Evolutionary conservation across 2,329 filamentous ascomycete genomes (phyloP).

Genomic region (Grosmannia penicillata): DNA sequence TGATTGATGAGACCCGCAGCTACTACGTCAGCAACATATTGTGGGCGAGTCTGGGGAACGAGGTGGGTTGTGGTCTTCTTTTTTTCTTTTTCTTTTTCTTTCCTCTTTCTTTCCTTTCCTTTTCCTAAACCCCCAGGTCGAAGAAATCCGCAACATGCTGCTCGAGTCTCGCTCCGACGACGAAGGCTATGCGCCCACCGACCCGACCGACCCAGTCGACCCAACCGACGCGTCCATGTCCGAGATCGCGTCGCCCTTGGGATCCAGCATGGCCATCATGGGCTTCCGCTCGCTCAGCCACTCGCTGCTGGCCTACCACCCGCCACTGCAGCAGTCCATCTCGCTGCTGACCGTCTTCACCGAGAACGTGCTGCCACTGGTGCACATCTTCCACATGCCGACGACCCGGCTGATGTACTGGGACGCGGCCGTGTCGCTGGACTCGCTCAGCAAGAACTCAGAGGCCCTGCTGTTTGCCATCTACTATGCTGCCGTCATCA

Average conservation of each 20-base stretch:
- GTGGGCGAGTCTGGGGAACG: background rate
- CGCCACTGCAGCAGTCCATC: background rate
- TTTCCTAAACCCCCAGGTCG: background rate
- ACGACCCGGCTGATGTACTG: constrained; percentile 11
- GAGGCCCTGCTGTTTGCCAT: constrained; percentile 27
- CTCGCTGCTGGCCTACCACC: background rate
- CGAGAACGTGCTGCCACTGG: constrained; percentile 6
- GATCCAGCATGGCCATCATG: background rate
- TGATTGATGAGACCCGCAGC: background rate
- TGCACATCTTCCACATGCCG: constrained; percentile 17
- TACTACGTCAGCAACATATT: constrained; percentile 1
- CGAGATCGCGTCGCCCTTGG: background rate
- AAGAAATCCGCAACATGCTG: background rate
- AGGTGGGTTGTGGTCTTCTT: background rate
- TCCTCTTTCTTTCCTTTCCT: background rate
- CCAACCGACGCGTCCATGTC: background rate
- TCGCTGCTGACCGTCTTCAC: background rate
- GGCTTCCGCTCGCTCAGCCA: background rate
- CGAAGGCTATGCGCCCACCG: background rate
- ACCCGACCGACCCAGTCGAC: background rate
- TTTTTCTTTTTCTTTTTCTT: background rate
- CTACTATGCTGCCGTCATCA: constrained; percentile 36
- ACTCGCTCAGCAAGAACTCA: constrained; percentile 6
- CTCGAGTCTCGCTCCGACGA: background rate
- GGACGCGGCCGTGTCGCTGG: constrained; percentile 9